Evolutionary conservation across 2,329 filamentous ascomycete species (phyloP), one percentile per base, ranked within the genome.

Genomic region (Penicillium nordicum): DNA sequence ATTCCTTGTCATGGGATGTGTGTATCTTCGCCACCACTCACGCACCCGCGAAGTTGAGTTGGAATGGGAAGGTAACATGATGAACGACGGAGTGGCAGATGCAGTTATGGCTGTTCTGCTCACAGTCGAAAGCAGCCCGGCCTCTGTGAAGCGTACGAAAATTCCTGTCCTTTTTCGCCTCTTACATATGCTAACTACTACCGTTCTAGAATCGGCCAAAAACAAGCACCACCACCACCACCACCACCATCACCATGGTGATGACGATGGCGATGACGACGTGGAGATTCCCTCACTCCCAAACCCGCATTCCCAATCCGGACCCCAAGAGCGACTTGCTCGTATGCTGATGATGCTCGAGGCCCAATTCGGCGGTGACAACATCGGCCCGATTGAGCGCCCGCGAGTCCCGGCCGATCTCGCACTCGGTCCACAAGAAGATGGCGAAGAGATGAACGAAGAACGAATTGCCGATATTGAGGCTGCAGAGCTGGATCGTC

Each of bases 11-110:
- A 97, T 99, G 93, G 93, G 92, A 61, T 94, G 89, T 73, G 86
- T 97, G 29, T 85, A 85, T 8, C 86, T 97, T n/a, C 84, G 87
- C 21, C 92, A 94, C 74, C 83, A 83, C 61, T 83, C 80, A 59
- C 72, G 75, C 12, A 87, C 85, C 63, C 89, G 92, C 54, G 88
- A 94, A 69, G 84, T 97, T 6, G 92, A 95, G 72, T 80, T 97
- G 3, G 92, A 96, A 75, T 99, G 94, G 94, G 93, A 97, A 72
- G 94, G 92, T 56, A 99, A 97, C 72, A 89, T 96, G 78, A 87
- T 97, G 69, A 99, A 97, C 72, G 94, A 99, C 69, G 90, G 92
- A 58, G 95, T 99, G 68, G 94, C 94, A n/a, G 94, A 99, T 74
- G 92, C 94, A 16, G 89, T 97, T 53, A 90, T 97, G 81, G 92